These are phyloP conservation scores for Guyanaporus albipodus DNA, from an alignment of 768 basidiomycete genomes.

Conservation along the genomic window DNA sequence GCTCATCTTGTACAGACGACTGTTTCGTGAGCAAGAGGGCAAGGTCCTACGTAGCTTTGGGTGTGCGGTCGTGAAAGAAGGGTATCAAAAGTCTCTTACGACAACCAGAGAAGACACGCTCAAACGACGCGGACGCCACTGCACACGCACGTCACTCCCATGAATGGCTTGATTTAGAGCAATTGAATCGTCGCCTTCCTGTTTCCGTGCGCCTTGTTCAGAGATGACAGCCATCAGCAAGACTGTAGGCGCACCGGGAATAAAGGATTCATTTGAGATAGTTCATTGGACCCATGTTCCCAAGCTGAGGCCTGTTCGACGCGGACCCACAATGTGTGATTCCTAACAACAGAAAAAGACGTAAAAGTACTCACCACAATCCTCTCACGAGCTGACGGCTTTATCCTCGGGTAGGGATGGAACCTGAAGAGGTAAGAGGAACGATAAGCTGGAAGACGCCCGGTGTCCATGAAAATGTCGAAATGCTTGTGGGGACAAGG, in stretches of 20 bases:
- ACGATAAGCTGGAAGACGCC: conserved; percentile 21
- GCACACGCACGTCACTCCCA: background rate
- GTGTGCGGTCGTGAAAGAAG: background rate
- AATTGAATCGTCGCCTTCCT: conserved; percentile 4
- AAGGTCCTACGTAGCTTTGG: conserved; percentile 23
- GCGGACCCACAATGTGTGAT: background rate
- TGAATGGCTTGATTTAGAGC: conserved; percentile 3
- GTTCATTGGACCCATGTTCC: background rate
- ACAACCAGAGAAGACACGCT: conserved; percentile 17
- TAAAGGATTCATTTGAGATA: background rate
- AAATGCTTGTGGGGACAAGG: background rate
- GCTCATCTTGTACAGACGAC: background rate
- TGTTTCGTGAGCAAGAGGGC: conserved; percentile 13
- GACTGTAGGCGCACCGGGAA: conserved; percentile 2
- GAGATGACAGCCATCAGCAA: background rate
- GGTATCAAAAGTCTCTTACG: conserved; percentile 13
- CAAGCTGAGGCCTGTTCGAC: conserved; percentile 6
- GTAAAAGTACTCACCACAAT: conserved; percentile 13
- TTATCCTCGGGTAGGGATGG: conserved; percentile 27
- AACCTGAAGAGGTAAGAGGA: conserved; percentile 25
- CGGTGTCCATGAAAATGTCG: conserved; percentile 11
- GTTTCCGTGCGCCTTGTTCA: background rate
- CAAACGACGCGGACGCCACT: conserved; percentile 4
- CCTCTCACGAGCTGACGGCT: conserved; percentile 20
- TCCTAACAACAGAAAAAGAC: background rate